phyloP scores from a whole-genome alignment of 371 early-diverging fungal species.

The Phascolomyces articulosus region DNA sequence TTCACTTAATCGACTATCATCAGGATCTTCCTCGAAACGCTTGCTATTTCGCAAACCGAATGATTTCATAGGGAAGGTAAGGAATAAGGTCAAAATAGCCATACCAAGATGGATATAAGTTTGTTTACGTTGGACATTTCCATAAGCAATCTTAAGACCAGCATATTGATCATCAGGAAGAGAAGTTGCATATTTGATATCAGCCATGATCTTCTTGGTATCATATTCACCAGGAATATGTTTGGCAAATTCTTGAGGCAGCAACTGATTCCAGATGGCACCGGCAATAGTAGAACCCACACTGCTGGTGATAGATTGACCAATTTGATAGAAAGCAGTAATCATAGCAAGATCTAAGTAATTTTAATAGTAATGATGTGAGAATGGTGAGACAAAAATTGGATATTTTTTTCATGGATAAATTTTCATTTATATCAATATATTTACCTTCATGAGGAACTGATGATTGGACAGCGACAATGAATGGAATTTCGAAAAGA shows the following conservation, averaged over 20 bases:
- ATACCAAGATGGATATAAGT: conserved; percentile 26
- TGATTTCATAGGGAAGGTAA: conserved; percentile 34
- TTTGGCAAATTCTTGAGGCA: conserved; percentile 32
- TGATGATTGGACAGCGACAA: conserved; percentile 43
- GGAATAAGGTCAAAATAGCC: conserved; percentile 19
- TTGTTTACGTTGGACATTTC: conserved; percentile 33
- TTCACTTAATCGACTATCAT: background rate
- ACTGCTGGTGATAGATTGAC: conserved; percentile 28
- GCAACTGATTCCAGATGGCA: conserved; percentile 41
- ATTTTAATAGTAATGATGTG: too few relatives aligned
- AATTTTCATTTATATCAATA: background rate
- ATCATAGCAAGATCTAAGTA: conserved; percentile 39
- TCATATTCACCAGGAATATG: conserved; percentile 44
- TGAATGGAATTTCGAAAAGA: conserved; percentile 34
- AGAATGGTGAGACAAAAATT: too few relatives aligned
- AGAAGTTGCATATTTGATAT: conserved; percentile 22
- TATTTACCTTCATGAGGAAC: conserved; percentile 39
- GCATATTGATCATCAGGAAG: conserved; percentile 35
- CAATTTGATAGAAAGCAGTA: conserved; percentile 37
- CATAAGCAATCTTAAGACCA: conserved; percentile 30
- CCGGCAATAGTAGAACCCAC: conserved; percentile 39
- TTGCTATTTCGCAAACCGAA: conserved; percentile 27
- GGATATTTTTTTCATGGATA: too few relatives aligned
- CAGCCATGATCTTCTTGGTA: conserved; percentile 22
- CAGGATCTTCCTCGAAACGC: background rate